phyloP scores from a whole-genome alignment of 768 basidiomycete species.

The Fibroporia radiculosa region DNA sequence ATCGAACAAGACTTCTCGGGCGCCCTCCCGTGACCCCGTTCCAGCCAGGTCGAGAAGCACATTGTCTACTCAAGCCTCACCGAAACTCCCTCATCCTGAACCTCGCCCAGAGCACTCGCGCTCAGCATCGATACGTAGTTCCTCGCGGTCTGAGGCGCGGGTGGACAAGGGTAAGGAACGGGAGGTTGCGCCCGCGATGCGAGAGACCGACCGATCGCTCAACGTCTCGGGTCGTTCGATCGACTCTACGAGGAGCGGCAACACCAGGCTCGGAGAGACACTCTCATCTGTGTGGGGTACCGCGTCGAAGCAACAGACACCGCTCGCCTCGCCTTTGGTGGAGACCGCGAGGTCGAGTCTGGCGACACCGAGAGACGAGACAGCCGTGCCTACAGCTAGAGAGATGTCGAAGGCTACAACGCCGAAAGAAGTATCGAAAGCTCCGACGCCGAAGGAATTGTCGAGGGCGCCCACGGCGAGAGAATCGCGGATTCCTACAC shows the following conservation, averaged over 20 bases:
- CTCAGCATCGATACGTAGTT: conserved; percentile 11
- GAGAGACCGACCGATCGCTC: conserved; percentile 25
- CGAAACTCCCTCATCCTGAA: conserved; percentile 13
- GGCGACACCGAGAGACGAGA: conserved; percentile 9
- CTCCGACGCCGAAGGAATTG: conserved; percentile 11
- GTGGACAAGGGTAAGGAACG: conserved; percentile 21
- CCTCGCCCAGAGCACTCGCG: conserved; percentile 11
- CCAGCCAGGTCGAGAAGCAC: conserved; percentile 22
- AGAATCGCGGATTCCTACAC: conserved; percentile 8
- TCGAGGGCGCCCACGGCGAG: conserved; percentile 9
- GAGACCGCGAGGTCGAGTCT: conserved; percentile 1
- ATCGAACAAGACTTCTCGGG: conserved; percentile 44
- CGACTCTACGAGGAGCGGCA: conserved; percentile 26
- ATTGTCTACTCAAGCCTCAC: conserved; percentile 22
- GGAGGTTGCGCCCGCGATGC: conserved; percentile 24
- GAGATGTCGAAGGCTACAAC: conserved; percentile 10
- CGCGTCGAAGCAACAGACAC: conserved; percentile 6
- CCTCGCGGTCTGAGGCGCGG: conserved; percentile 5
- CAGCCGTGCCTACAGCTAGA: conserved; percentile 8
- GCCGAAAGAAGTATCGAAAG: conserved; percentile 12
- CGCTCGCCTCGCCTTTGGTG: conserved; percentile 3
- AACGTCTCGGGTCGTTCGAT: conserved; percentile 24
- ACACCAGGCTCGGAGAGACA: conserved; percentile 31
- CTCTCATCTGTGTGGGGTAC: conserved; percentile 44
- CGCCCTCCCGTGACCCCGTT: conserved; percentile 41